A percentile compares a stretch with the other conserved stretches of the same genome.
Evolutionary conservation across 108 stramenopile genomes (phyloP).

Genomic region (Cyclostephanos tholiformis): DNA sequence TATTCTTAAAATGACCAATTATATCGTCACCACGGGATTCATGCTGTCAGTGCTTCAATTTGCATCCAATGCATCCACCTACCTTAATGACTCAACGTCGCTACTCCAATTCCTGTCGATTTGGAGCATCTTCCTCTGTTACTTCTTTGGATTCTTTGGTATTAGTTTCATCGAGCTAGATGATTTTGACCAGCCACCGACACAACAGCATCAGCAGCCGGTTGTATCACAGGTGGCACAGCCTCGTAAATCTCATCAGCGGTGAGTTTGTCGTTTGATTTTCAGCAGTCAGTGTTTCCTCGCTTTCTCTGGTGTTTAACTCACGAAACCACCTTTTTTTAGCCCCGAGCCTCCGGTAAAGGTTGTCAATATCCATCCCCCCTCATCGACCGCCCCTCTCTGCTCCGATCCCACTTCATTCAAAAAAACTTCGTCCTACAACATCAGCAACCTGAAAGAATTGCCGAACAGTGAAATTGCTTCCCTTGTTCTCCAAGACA

Average conservation of each 20-base stretch:
- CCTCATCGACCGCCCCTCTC: slow-evolving; percentile 73
- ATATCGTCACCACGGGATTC: slow-evolving; percentile 58
- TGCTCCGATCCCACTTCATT: slow-evolving; percentile 72
- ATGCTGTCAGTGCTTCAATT: slow-evolving; percentile 64
- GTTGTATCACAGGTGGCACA: neutral
- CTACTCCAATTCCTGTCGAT: slow-evolving; percentile 70
- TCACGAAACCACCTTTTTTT: slow-evolving; percentile 7
- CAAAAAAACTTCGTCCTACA: slow-evolving; percentile 26
- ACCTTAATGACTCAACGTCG: slow-evolving; percentile 60
- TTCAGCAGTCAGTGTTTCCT: neutral
- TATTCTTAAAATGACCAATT: slow-evolving; percentile 75
- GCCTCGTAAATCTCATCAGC: slow-evolving; percentile 10
- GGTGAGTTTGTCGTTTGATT: slow-evolving; percentile 30
- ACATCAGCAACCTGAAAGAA: slow-evolving; percentile 53
- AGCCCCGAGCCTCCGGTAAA: slow-evolving; percentile 38
- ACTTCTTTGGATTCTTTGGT: slow-evolving; percentile 98
- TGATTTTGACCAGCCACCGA: slow-evolving; percentile 34
- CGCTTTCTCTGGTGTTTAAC: neutral
- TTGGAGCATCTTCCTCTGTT: slow-evolving; percentile 83
- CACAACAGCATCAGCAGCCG: slow-evolving; percentile 35
- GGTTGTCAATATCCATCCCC: slow-evolving; percentile 60
- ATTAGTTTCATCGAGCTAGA: slow-evolving; percentile 84
- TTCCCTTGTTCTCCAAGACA: slow-evolving; percentile 69
- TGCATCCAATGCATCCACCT: slow-evolving; percentile 59
- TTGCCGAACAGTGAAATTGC: slow-evolving; percentile 74